These are phyloP conservation scores for Hypomontagnella submonticulosa DNA, from an alignment of 495 filamentous ascomycete species.

Conservation along the genomic window DNA sequence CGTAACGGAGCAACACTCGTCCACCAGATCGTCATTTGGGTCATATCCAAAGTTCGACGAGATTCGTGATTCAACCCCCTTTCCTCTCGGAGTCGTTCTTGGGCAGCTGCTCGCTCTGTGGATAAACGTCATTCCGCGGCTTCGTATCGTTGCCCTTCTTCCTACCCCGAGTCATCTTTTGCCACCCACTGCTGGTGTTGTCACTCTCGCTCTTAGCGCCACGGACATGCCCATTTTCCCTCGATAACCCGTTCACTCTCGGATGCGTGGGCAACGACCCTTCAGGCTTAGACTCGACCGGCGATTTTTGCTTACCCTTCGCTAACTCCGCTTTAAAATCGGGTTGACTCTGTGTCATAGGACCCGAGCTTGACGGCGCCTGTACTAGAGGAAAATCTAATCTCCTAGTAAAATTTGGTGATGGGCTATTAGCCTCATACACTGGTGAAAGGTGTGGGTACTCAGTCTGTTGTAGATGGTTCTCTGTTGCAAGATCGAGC, in stretches of 20 bases:
- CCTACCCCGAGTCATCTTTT: constrained; percentile 55
- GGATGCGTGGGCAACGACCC: constrained; percentile 46
- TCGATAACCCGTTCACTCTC: constrained; percentile 49
- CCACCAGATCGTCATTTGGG: constrained; percentile 17
- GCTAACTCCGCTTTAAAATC: constrained; percentile 49
- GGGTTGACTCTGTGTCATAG: constrained; percentile 43
- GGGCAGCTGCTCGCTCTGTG: constrained; percentile 60
- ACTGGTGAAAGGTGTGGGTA: constrained; percentile 64
- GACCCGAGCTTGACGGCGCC: constrained; percentile 25
- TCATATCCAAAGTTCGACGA: constrained; percentile 41
- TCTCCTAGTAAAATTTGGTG: constrained; percentile 56
- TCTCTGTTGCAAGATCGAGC: constrained; percentile 57
- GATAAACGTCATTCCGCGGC: constrained; percentile 45
- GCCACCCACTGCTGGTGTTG: constrained; percentile 54
- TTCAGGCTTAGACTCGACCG: constrained; percentile 35
- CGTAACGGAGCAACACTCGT: constrained; percentile 22
- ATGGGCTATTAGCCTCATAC: constrained; percentile 64
- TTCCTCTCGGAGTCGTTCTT: constrained; percentile 64
- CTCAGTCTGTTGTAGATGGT: constrained; percentile 49
- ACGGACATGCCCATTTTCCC: constrained; percentile 60
- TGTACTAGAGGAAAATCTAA: constrained; percentile 48
- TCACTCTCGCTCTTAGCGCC: constrained; percentile 63
- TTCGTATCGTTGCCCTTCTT: constrained; percentile 59
- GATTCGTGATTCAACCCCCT: constrained; percentile 55
- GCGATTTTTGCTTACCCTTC: constrained; percentile 42